Evolutionary conservation across 2,329 filamentous ascomycete species (phyloP), one percentile per base, ranked within the genome.

Genomic region (Penicillium sp.): DNA sequence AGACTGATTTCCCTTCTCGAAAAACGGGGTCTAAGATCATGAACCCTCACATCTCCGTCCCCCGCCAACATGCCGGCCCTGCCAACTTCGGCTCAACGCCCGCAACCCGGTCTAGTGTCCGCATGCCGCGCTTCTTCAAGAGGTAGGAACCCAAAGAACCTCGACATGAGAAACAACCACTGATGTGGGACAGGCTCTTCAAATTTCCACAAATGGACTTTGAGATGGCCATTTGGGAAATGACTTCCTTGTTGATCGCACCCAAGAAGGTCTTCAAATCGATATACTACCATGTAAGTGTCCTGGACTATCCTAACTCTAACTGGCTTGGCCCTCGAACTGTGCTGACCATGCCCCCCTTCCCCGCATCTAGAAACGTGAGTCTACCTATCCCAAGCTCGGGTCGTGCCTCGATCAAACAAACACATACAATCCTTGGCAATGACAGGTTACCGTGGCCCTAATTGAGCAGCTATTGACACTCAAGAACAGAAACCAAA

Each of bases 181-280:
- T 67, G 48, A 65, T 54, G 6, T 48, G 29, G n/a, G 38, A 21
- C 50, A 82, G 81, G 57, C 76, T 89, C 50, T 88, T 89, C 81
- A 89, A 89, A 72, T 89, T 89, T 69, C 86, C 86, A 12, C 86
- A 88, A 66, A 89, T 89, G 86, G 86, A 89, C 77, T 89, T 89
- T 70, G 86, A 89, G 71, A 87, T 88, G 80, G 86, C 86, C 21
- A 83, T 88, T 65, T 89, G 86, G 86, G 86, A 89, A 73, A 89
- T 89, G 83, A 87, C 84, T 61, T 84, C 82, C 67, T 77, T 89
- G 53, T 79, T 89, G 62, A 85, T 89, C 69, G 84, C 86, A 33
- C 86, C 86, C 0, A 89, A 88, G 76, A 88, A 88, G 71, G 86
- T 89, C 50, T 89, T 89, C 72, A 80, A 86, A 61, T 86, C 85